Percentiles rank a stretch among this genome's conserved stretches.
Conservation (phyloP, 169 alveolate species). For the Plasmodium sp. region DNA sequence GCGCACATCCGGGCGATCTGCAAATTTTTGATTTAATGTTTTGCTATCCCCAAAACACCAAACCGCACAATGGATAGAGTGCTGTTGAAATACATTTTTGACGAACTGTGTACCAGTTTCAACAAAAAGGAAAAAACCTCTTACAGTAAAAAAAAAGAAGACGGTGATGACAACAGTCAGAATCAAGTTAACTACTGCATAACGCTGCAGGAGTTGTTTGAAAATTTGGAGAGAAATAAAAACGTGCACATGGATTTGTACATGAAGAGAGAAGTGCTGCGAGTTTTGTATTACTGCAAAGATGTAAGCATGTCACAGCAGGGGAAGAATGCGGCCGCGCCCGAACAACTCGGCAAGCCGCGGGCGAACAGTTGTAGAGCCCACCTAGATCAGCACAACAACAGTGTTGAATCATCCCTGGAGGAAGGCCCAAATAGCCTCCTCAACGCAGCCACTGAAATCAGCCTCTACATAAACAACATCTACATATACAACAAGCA, state of each 20-base stretch:
- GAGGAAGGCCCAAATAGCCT: not conserved
- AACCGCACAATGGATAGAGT: slow-evolving; percentile 26
- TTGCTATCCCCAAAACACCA: not conserved
- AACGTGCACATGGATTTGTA: slow-evolving; percentile 47
- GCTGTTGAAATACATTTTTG: slow-evolving; percentile 37
- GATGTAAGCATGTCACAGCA: slow-evolving; percentile 32
- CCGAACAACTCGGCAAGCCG: not conserved
- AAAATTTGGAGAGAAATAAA: slow-evolving; percentile 46
- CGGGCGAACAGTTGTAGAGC: not conserved
- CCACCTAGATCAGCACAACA: slow-evolving; percentile 41
- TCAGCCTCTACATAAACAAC: slow-evolving; percentile 33
- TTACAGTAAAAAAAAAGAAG: not conserved
- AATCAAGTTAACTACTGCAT: slow-evolving; percentile 18
- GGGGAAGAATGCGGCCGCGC: not conserved
- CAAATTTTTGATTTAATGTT: not conserved
- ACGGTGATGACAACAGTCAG: not conserved
- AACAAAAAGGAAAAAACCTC: slow-evolving; percentile 30
- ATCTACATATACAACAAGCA: slow-evolving; percentile 66
- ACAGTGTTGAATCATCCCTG: not conserved
- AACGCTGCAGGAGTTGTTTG: slow-evolving; percentile 59
- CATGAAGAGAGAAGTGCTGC: slow-evolving; percentile 61
- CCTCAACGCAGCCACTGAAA: slow-evolving; percentile 3
- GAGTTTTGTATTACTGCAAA: slow-evolving; percentile 24
- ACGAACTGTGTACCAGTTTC: slow-evolving; percentile 47
- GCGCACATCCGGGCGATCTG: not conserved